A percentile compares a stretch with the other conserved stretches of the same genome.
Evolutionary conservation across 2,329 filamentous ascomycete species (phyloP).

Genomic region (Ophiostoma sp.): DNA sequence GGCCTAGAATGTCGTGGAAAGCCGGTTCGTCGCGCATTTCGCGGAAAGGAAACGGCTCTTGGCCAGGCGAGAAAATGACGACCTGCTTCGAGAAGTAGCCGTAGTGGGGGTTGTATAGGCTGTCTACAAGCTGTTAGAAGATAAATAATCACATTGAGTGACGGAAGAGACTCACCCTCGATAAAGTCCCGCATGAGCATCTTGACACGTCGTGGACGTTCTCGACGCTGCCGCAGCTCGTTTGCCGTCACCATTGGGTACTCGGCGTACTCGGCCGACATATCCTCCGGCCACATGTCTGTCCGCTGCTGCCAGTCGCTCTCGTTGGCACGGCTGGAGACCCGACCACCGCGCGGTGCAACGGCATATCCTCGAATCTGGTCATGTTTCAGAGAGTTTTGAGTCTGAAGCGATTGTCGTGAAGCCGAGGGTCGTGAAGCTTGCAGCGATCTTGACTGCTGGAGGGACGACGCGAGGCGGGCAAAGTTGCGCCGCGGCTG

Average conservation of each 20-base stretch:
- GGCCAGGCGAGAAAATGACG: conserved; percentile 90
- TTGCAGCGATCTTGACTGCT: conserved; percentile 40
- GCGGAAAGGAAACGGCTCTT: conserved; percentile 87
- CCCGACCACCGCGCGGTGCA: conserved; percentile 27
- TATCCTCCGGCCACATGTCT: conserved; percentile 72
- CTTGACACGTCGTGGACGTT: conserved; percentile 84
- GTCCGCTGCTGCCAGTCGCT: conserved; percentile 85
- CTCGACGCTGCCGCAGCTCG: conserved; percentile 68
- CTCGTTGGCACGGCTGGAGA: conserved; percentile 48
- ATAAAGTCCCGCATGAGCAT: conserved; percentile 98
- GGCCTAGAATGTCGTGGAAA: conserved; percentile 74
- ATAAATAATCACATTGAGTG: no score
- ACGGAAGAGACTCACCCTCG: conserved; percentile 63
- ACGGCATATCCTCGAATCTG: conserved; percentile 32
- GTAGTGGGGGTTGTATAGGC: conserved; percentile 89
- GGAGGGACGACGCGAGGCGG: conserved; percentile 42
- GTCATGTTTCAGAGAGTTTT: not conserved
- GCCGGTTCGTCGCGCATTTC: conserved; percentile 77
- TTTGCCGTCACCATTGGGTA: conserved; percentile 86
- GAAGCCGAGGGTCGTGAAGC: conserved; percentile 28
- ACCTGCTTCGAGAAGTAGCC: conserved; percentile 96
- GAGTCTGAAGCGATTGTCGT: not conserved
- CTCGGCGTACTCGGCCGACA: conserved; percentile 74
- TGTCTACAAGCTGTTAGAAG: conserved; percentile 59
- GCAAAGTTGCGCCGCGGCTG: conserved; percentile 51